A percentile compares a stretch with the other conserved stretches of the same genome.
phyloP scores from a whole-genome alignment of 495 filamentous ascomycete genomes.

The Penicillium goetzii region DNA sequence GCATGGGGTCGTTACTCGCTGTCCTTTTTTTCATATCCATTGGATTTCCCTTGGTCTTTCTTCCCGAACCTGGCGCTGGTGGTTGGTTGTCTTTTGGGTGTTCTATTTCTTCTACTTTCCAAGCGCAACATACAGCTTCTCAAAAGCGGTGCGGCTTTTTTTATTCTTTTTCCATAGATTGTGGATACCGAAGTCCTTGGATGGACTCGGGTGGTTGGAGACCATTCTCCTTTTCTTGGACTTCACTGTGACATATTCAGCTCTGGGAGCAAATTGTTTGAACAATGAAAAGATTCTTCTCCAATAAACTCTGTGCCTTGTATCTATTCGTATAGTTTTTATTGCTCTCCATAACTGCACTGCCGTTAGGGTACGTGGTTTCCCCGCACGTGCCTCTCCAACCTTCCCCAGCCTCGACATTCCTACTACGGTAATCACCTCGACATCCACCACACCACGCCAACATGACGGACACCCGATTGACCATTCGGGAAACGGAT shows the following conservation, averaged over 20 bases:
- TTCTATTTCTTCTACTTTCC: constrained; percentile 32
- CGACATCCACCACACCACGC: constrained; percentile 2
- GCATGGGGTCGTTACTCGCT: constrained; percentile 10
- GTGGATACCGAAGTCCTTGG: constrained; percentile 11
- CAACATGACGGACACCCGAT: constrained; percentile 26
- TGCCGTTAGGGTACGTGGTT: not conserved
- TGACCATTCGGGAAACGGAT: constrained; percentile 46
- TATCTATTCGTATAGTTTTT: not conserved
- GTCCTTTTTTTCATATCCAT: constrained; percentile 20
- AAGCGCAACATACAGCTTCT: constrained; percentile 33
- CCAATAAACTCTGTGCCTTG: not conserved
- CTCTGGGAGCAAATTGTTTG: constrained; percentile 32
- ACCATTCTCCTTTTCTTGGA: constrained; percentile 12
- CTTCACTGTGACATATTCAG: constrained; percentile 30
- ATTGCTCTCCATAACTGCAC: not conserved
- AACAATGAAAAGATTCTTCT: constrained; percentile 10
- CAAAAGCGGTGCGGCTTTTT: constrained; percentile 25
- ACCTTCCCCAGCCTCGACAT: constrained; percentile 2
- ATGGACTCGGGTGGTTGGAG: constrained; percentile 12
- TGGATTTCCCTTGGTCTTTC: constrained; percentile 22
- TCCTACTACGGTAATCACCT: not conserved
- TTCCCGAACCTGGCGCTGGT: constrained; percentile 43
- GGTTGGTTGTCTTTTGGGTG: constrained; percentile 45
- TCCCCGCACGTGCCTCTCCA: constrained; percentile 19
- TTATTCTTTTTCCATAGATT: constrained; percentile 35